A percentile compares a stretch with the other conserved stretches of the same genome.
Evolutionary conservation across 371 early-diverging fungal species (phyloP).

Genomic region (Mortierella sp.): DNA sequence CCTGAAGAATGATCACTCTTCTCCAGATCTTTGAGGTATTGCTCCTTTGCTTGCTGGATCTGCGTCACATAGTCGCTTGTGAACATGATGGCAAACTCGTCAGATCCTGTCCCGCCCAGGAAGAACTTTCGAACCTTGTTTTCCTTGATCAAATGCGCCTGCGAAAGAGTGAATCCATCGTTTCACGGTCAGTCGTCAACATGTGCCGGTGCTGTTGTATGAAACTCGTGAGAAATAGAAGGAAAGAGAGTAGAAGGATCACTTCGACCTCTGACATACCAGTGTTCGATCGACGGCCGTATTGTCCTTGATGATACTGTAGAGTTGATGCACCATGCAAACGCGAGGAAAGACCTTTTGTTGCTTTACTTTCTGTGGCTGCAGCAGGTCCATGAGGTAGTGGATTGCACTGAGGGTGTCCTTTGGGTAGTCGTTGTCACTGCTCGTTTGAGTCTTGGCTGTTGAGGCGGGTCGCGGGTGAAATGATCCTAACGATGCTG

Average conservation of each 20-base stretch:
- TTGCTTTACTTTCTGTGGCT: constrained; percentile 22
- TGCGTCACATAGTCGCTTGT: constrained; percentile 37
- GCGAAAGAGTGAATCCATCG: too few relatives aligned
- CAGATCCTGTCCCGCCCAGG: constrained; percentile 51
- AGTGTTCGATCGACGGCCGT: constrained; percentile 46
- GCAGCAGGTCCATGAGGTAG: constrained; percentile 27
- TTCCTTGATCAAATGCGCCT: constrained; percentile 43
- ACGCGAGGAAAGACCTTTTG: constrained; percentile 40
- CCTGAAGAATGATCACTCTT: neutral
- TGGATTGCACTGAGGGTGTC: constrained; percentile 34
- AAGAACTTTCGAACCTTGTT: constrained; percentile 43
- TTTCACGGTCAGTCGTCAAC: too few relatives aligned
- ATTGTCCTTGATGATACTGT: constrained; percentile 38
- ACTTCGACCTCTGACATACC: constrained; percentile 4
- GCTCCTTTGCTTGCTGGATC: constrained; percentile 40
- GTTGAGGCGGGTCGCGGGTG: neutral
- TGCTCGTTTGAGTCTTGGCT: neutral
- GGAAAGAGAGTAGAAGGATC: too few relatives aligned
- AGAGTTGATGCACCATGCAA: constrained; percentile 50
- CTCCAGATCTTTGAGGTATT: constrained; percentile 28
- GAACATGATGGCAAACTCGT: constrained; percentile 53
- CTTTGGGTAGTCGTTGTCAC: constrained; percentile 8
- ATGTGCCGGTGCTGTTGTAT: too few relatives aligned
- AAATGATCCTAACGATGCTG: neutral
- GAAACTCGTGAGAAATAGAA: too few relatives aligned